Percentiles rank a stretch among this genome's conserved stretches.
phyloP scores from a whole-genome alignment of 1,284 basidiomycete species.

The Psilocybe mexicana region DNA sequence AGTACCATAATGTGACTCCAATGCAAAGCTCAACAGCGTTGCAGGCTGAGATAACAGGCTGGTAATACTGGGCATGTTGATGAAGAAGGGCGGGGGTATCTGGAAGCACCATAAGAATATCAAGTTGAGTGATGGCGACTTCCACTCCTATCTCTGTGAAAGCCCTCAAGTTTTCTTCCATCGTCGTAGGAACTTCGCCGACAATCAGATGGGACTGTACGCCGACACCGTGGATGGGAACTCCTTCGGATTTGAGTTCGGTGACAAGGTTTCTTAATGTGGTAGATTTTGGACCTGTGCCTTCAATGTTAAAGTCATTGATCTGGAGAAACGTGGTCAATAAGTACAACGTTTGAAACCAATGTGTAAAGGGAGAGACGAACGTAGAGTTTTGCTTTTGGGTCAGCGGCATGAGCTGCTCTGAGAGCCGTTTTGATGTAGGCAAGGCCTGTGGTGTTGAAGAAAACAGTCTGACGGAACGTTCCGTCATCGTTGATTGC shows the following conservation, averaged over 20 bases:
- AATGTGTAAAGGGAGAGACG: neutral
- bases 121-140: conserved; percentile 60
- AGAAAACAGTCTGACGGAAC: conserved; percentile 44
- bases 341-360: too few relatives aligned
- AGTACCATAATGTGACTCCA: conserved; percentile 58
- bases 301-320: conserved; percentile 62
- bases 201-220: conserved; percentile 56
- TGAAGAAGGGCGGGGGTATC: conserved; percentile 43
- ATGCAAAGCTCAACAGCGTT: conserved; percentile 49
- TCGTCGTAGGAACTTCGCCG: conserved; percentile 45
- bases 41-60: conserved; percentile 54
- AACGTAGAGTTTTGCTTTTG: conserved; percentile 30
- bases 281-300: conserved; percentile 50
- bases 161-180: conserved; percentile 46
- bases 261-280: conserved; percentile 53
- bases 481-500: conserved; percentile 56
- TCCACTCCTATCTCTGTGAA: conserved; percentile 56
- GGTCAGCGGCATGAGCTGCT: conserved; percentile 47
- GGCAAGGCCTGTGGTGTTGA: conserved; percentile 42
- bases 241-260: conserved; percentile 41
- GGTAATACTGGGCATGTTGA: conserved; percentile 58
- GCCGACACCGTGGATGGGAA: conserved; percentile 60
- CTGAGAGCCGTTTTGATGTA: conserved; percentile 48
- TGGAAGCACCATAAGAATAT: conserved; percentile 59
- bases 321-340: conserved; percentile 32